Evolutionary conservation across 495 filamentous ascomycete species (phyloP).

Genomic region (Talaromyces wortmannii): DNA sequence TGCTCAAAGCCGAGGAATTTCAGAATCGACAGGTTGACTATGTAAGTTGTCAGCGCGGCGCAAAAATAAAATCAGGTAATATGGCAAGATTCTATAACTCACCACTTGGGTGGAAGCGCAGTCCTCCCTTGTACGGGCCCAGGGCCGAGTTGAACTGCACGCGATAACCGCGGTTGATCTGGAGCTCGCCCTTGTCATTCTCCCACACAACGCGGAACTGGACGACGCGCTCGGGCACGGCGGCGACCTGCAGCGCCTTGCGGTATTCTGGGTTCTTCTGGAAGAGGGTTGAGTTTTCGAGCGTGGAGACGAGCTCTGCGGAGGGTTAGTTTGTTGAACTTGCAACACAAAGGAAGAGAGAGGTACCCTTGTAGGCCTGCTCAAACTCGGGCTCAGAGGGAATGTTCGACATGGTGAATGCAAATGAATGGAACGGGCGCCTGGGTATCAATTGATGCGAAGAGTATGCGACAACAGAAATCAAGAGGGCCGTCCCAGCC

Average conservation of each 20-base stretch:
- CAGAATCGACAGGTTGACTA: constrained; percentile 90
- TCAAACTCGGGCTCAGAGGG: constrained; percentile 93
- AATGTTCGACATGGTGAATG: constrained; percentile 68
- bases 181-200: constrained; percentile 78
- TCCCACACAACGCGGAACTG: constrained; percentile 98
- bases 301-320: constrained; percentile 84
- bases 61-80: background rate
- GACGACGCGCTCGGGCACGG: constrained; percentile 91
- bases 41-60: background rate
- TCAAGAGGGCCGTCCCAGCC: background rate
- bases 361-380: constrained; percentile 93
- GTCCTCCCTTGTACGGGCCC: constrained; percentile 96
- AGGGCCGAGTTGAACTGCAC: constrained; percentile 99
- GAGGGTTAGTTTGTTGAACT: background rate
- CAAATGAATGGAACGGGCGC: background rate
- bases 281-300: constrained; percentile 92
- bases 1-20: constrained; percentile 99
- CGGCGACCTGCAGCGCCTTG: constrained; percentile 79
- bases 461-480: constrained; percentile 8
- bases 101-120: constrained; percentile 77
- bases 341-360: background rate
- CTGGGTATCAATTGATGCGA: constrained; percentile 22
- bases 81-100: too few relatives aligned
- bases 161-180: constrained; percentile 94
- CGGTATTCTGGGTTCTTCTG: constrained; percentile 88